Evolutionary conservation across 164 flowering plant species (phyloP).

Genomic region (Vitis labrusca): DNA sequence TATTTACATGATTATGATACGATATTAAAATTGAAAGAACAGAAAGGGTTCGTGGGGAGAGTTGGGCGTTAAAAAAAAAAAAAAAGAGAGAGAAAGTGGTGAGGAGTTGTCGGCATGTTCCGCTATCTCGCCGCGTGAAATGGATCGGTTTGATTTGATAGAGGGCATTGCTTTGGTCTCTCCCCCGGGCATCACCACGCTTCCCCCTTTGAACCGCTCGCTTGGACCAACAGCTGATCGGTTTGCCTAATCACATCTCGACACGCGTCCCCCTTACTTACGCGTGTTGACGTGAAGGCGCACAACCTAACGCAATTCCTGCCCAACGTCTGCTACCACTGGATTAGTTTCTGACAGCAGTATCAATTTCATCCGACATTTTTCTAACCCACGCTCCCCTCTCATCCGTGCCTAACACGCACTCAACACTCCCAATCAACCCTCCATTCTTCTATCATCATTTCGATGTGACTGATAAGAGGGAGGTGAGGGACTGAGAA

Average conservation of each 20-base stretch:
- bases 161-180: neutral
- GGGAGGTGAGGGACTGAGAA: too few relatives aligned
- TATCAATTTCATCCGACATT: slow-evolving; percentile 14
- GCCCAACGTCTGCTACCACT: neutral
- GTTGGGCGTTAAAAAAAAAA: too few relatives aligned
- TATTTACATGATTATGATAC: too few relatives aligned
- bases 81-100: neutral
- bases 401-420: neutral
- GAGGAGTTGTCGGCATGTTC: slow-evolving; percentile 27
- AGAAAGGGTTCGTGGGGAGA: neutral
- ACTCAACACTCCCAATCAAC: neutral
- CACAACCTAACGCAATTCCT: slow-evolving; percentile 11
- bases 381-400: neutral
- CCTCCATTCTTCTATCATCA: too few relatives aligned
- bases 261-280: slow-evolving; percentile 20
- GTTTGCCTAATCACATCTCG: slow-evolving; percentile 1
- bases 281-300: slow-evolving; percentile 22
- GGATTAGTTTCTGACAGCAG: slow-evolving; percentile 14
- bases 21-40: neutral
- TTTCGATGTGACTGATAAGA: neutral
- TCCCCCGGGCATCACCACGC: slow-evolving; percentile 8
- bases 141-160: slow-evolving; percentile 14
- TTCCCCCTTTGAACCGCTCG: slow-evolving; percentile 35
- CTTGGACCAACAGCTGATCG: slow-evolving; percentile 22
- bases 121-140: slow-evolving; percentile 27